Base-by-base conservation (phyloP, 1,139 yeast species). In the Suhomyces bolitotheri region DNA sequence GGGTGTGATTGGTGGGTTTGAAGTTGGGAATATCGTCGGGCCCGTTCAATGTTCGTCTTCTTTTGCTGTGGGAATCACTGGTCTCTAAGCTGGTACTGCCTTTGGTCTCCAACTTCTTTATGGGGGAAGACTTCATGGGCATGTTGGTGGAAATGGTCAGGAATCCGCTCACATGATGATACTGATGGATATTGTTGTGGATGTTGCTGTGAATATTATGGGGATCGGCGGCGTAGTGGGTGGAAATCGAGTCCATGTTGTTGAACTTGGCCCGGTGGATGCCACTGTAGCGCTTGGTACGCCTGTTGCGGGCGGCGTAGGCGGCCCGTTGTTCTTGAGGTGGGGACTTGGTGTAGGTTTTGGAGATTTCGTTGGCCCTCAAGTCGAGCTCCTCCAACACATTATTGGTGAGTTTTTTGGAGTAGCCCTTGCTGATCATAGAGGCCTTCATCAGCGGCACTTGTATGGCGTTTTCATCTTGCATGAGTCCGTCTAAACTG, bases 381-480 rank as follows among this genome's bases (percentile, higher is more conserved):
- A 44, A 39, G 39, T 68, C 67, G 45, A 71, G 55, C 41, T 71
- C 75, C n/a, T 54, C 51, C 23, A 71, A 50, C 8, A 71, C 75
- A 30, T 65, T 66, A 39, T 59, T 60, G 34, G 73, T 66, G 28
- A 71, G 49, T 30, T 60, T 62, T 41, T 63, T 61, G 6, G 73
- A 66, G 47, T 67, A 71, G 5, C 76, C 76, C 40, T 59, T 63
- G 19, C 58, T 56, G 11, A 62, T 46, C 75, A 70, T 70, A 16
- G 45, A 41, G 6, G 34, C 21, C 7, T 43, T 26, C 36, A 44
- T 45, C 39, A 16, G 27, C 54, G 48, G 16, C 29, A 25, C 15
- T 32, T 14, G 34, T 2, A 11, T 16, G n/a, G 22, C 30, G 11
- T 15, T 22, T 10, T 22, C 19, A 20, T 20, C 14, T 9, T 15